Evolutionary conservation across 495 filamentous ascomycete species (phyloP).

Genomic region (Poronia punctata): DNA sequence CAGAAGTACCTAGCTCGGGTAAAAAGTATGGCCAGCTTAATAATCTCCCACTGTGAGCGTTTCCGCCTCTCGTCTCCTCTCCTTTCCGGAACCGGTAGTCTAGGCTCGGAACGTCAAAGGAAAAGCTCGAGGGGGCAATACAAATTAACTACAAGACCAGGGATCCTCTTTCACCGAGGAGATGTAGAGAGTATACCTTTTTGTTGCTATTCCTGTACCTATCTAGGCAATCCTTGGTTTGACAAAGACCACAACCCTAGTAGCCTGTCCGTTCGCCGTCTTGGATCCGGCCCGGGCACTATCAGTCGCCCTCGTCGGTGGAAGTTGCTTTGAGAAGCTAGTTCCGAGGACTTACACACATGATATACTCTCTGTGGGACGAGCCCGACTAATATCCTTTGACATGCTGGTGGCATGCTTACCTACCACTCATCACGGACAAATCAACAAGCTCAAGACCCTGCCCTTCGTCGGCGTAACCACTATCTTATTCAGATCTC

Average conservation of each 20-base stretch:
- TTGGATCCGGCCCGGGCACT: not conserved
- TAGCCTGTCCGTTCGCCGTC: constrained; percentile 8
- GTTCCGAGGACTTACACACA: constrained; percentile 2
- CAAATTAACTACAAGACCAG: constrained; percentile 26
- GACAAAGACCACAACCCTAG: constrained; percentile 22
- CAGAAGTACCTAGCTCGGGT: too few species aligned
- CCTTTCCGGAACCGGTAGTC: constrained; percentile 25
- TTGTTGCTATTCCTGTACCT: constrained; percentile 15
- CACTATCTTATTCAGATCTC: too few species aligned
- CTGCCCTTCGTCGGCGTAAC: too few species aligned
- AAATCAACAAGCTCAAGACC: too few species aligned
- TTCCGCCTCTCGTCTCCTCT: constrained; percentile 12
- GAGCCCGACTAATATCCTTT: too few species aligned
- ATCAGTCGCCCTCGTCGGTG: constrained; percentile 2
- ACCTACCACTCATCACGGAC: too few species aligned
- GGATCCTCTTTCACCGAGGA: constrained; percentile 15
- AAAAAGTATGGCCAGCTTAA: constrained; percentile 1
- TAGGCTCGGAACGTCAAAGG: constrained; percentile 9
- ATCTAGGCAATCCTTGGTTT: constrained; percentile 8
- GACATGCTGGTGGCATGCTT: too few species aligned
- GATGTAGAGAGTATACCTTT: constrained; percentile 13
- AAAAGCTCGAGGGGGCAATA: constrained; percentile 17
- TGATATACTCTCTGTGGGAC: too few species aligned
- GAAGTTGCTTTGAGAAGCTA: not conserved
- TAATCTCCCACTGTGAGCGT: constrained; percentile 8